Base-by-base conservation (phyloP, 1,284 basidiomycete genomes). In the Trichosporon sp. region DNA sequence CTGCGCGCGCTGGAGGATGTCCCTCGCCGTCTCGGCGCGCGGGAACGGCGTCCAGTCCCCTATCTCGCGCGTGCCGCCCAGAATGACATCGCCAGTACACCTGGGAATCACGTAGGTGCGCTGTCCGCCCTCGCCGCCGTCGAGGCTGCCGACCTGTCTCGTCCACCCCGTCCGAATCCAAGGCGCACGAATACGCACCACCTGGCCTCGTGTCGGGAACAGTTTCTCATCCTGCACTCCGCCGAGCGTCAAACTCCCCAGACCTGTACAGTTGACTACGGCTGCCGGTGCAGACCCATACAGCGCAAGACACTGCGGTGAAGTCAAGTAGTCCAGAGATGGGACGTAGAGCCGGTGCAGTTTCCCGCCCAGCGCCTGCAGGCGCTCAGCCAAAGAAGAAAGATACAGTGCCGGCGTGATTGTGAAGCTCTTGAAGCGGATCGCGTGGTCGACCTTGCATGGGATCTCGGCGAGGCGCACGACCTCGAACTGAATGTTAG, bases 201-300 rank as follows among this genome's bases (percentile, higher is more conserved):
- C 85, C 75, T 89, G 88, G 0, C 88, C 88, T 19, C 88, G 82
- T 5, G 87, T 86, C 2, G 88, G 88, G 75, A 85, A 87, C 8
- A 89, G 84, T 68, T 78, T 74, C 1, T 16, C 2, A 73, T 89
- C 88, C 69, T 86, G 83, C 0, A 88, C 85, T 4, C 86, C 86
- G 14, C 85, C 85, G 0, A 89, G 81, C 1, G 82, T 82, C 11
- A 86, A 79, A 2, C 87, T 86, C 8, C 87, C 87, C 26, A 89
- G 78, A 0, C 87, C 92, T 81, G 88, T 85, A 75, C 92, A 94
- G 5, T 91, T 87, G 2, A 94, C 81, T 1, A 94, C 79, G 0
- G 89, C 90, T 19, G 86, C 85, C 6, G 86, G 85, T 4, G 74
- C 35, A 31, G 21, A 16, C 2, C 16, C n/a, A 43, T 59, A 70